These are phyloP conservation scores for Suillus occidentalis DNA, from an alignment of 768 basidiomycete species.

Conservation along the genomic window DNA sequence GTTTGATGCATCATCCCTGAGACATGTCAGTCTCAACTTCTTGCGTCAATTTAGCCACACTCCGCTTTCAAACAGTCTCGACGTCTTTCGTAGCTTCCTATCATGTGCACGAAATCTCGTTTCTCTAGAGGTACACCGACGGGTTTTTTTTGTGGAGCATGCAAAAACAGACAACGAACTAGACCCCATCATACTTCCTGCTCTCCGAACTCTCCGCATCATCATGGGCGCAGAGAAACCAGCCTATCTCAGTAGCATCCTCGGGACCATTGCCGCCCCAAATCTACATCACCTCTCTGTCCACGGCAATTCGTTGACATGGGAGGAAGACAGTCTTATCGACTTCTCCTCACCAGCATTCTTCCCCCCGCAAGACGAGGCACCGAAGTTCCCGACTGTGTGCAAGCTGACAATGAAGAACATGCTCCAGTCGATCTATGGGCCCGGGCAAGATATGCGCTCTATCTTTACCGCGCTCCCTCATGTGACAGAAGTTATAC, in stretches of 20 bases:
- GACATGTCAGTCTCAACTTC: not conserved
- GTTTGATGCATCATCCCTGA: not conserved
- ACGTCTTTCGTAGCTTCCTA: not conserved
- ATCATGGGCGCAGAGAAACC: not conserved
- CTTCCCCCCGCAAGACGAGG: not conserved
- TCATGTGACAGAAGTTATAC: not conserved
- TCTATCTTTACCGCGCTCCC: not conserved
- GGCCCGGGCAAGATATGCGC: not conserved
- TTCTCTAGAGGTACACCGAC: not conserved
- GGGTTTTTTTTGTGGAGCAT: not conserved
- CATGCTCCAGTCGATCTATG: slow-evolving; percentile 1
- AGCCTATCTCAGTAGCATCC: not conserved
- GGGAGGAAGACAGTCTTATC: not conserved
- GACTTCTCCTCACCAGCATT: not conserved
- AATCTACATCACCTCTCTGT: not conserved
- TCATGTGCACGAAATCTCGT: not conserved
- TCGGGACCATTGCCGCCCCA: not conserved
- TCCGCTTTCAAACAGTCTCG: not conserved
- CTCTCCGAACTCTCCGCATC: not conserved
- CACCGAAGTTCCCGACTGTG: not conserved
- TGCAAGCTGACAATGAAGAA: not conserved
- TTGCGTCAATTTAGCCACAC: not conserved
- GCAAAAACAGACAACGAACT: not conserved
- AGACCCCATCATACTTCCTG: not conserved
- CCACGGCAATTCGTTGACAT: not conserved